These are phyloP conservation scores for Apiotrichum montevideense DNA, from an alignment of 1,284 basidiomycete genomes.

Conservation along the genomic window DNA sequence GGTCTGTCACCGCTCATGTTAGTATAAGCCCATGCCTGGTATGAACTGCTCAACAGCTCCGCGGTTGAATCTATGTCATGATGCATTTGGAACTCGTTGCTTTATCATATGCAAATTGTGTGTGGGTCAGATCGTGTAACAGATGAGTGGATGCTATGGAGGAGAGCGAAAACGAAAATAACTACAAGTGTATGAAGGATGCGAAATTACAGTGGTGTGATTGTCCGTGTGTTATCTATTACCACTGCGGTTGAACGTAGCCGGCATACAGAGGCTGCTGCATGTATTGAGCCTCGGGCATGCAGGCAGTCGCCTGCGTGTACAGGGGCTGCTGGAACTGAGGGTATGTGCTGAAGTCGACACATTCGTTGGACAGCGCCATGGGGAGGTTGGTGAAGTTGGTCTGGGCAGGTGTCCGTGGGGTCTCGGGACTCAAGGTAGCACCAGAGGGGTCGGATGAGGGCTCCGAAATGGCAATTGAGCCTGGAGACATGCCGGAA, in stretches of 20 bases:
- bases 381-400: constrained; percentile 9
- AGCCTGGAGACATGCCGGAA: constrained; percentile 14
- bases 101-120: too few relatives aligned
- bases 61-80: neutral
- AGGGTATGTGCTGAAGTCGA: neutral
- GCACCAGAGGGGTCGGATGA: neutral
- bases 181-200: too few relatives aligned
- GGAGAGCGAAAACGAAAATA: too few relatives aligned
- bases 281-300: constrained; percentile 1
- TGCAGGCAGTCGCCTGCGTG: neutral
- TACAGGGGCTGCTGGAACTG: constrained; percentile 7
- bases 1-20: too few relatives aligned
- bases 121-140: too few relatives aligned
- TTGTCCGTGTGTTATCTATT: neutral
- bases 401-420: constrained; percentile 14
- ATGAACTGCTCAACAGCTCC: too few relatives aligned
- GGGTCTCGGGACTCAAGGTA: constrained; percentile 8
- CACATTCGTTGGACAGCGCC: constrained; percentile 4
- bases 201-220: neutral
- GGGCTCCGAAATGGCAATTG: constrained; percentile 4
- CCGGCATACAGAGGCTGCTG: constrained; percentile 5
- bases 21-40: too few relatives aligned
- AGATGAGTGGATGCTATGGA: too few relatives aligned
- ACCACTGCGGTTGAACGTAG: constrained; percentile 15
- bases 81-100: neutral